A percentile compares a stretch with the other conserved stretches of the same genome.
phyloP scores from a whole-genome alignment of 2,329 filamentous ascomycete genomes.

The Epichloe scottii region DNA sequence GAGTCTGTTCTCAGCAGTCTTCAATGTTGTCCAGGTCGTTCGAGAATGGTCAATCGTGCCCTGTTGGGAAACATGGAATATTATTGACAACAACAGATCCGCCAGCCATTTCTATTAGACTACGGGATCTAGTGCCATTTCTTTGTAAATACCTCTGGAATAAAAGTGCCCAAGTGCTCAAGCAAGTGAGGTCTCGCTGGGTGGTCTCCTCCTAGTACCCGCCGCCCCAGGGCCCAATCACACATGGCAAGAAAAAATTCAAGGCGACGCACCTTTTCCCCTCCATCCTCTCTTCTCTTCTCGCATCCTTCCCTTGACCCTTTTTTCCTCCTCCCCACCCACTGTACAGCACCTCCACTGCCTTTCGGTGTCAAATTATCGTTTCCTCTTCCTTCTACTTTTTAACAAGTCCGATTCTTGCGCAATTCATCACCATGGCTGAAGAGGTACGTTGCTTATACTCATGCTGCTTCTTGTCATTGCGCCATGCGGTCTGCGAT shows the following conservation, averaged over 20 bases:
- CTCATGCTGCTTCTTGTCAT: slow-evolving; percentile 5
- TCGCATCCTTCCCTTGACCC: slow-evolving; percentile 13
- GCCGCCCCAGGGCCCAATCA: slow-evolving; percentile 22
- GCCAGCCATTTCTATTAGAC: too few relatives aligned
- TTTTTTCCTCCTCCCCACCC: slow-evolving; percentile 9
- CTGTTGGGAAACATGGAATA: too few relatives aligned
- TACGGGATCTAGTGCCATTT: not conserved
- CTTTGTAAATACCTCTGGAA: too few relatives aligned
- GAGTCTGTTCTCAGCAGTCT: too few relatives aligned
- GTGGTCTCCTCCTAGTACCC: slow-evolving; percentile 5
- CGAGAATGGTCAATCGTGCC: too few relatives aligned
- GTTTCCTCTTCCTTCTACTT: slow-evolving; percentile 15
- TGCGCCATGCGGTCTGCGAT: slow-evolving; percentile 16
- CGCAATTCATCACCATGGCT: slow-evolving; percentile 42
- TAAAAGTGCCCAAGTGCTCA: not conserved
- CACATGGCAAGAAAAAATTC: slow-evolving; percentile 25
- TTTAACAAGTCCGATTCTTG: slow-evolving; percentile 19
- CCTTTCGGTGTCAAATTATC: slow-evolving; percentile 11
- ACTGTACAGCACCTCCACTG: slow-evolving; percentile 12
- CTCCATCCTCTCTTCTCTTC: slow-evolving; percentile 15
- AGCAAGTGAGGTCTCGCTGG: not conserved
- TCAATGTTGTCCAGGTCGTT: too few relatives aligned
- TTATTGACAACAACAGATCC: too few relatives aligned
- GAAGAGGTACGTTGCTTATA: slow-evolving; percentile 37
- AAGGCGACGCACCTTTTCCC: slow-evolving; percentile 13